These are phyloP conservation scores for Hymenoscyphus albidus DNA, from an alignment of 2,329 filamentous ascomycete genomes.

Conservation along the genomic window DNA sequence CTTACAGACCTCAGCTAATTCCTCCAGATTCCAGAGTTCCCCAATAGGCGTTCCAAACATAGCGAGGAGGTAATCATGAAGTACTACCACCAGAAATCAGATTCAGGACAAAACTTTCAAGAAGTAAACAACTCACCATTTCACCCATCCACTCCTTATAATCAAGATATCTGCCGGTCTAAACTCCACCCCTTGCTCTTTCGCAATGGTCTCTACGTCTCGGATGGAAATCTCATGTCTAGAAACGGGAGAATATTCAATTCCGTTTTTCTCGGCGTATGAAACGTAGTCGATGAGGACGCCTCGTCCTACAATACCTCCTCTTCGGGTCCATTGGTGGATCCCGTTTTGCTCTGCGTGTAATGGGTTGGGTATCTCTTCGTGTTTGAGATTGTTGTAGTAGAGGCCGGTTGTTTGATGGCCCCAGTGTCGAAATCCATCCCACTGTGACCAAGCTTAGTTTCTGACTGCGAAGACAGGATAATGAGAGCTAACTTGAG, in stretches of 20 bases:
- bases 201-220: conserved; percentile 42
- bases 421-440: conserved; percentile 40
- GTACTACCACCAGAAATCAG: conserved; percentile 12
- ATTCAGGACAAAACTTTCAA: background rate
- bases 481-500: conserved; percentile 30
- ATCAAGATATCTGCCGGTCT: conserved; percentile 48
- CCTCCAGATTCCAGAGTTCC: conserved; percentile 33
- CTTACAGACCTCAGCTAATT: conserved; percentile 43
- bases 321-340: conserved; percentile 13
- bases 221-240: conserved; percentile 35
- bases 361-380: conserved; percentile 32
- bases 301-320: conserved; percentile 52
- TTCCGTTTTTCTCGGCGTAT: conserved; percentile 33
- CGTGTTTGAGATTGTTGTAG: conserved; percentile 34
- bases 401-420: conserved; percentile 28
- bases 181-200: conserved; percentile 43
- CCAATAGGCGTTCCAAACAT: conserved; percentile 32
- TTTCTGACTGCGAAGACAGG: background rate
- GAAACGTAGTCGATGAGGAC: conserved; percentile 50
- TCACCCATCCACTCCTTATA: conserved; percentile 45
- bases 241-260: conserved; percentile 38
- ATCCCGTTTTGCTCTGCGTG: conserved; percentile 33
- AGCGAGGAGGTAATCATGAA: conserved; percentile 32
- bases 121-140: conserved; percentile 16
- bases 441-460: conserved; percentile 44